phyloP scores from a whole-genome alignment of 306 rosid genomes.

The Vicia faba region DNA sequence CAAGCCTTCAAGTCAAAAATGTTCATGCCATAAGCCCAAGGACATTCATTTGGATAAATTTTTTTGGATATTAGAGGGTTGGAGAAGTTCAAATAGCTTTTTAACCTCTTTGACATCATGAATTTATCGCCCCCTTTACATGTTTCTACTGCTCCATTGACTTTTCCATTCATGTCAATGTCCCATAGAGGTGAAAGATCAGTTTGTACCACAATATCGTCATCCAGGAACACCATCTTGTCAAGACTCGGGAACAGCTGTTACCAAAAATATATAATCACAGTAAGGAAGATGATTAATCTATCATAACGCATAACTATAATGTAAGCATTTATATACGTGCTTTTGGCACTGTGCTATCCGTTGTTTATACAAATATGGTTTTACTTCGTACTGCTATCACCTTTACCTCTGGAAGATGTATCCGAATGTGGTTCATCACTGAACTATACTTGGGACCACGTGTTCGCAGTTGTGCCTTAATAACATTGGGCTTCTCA shows the following conservation, averaged over 20 bases:
- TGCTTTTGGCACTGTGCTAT: neutral
- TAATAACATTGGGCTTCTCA: conserved; percentile 76
- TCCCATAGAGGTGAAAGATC: conserved; percentile 97
- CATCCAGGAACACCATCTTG: conserved; percentile 90
- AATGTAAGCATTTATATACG: too few species aligned
- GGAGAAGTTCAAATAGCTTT: conserved; percentile 92
- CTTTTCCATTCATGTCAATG: conserved; percentile 88
- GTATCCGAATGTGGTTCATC: conserved; percentile 92
- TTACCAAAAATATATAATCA: conserved; percentile 21
- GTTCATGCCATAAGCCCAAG: conserved; percentile 99
- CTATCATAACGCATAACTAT: too few species aligned
- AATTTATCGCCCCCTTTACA: conserved; percentile 80
- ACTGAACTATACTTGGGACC: conserved; percentile 93
- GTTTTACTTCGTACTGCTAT: neutral
- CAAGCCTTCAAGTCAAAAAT: conserved; percentile 91
- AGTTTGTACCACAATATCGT: conserved; percentile 89
- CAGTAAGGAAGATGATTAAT: conserved; percentile 1
- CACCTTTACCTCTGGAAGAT: conserved; percentile 84
- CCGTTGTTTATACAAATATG: too few species aligned
- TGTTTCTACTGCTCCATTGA: conserved; percentile 97
- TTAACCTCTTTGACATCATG: conserved; percentile 83
- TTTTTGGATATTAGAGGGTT: conserved; percentile 70
- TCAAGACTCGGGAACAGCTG: conserved; percentile 90
- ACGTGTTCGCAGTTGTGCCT: conserved; percentile 85
- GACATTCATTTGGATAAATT: conserved; percentile 77